Evolutionary conservation across 352 stramenopile species (phyloP).

Genomic region (Phytophthora lateralis): DNA sequence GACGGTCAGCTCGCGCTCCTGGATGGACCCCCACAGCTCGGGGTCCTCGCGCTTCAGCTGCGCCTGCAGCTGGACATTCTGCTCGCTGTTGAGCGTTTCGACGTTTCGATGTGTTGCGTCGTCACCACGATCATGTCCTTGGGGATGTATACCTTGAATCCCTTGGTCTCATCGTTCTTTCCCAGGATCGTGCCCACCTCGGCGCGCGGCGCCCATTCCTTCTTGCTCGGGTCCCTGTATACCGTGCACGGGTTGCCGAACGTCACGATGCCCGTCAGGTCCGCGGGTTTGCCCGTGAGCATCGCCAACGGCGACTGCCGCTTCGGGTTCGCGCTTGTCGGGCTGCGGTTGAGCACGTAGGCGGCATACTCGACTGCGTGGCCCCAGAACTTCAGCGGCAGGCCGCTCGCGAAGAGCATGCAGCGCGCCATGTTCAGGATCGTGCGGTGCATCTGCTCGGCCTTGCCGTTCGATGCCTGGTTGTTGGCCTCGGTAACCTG

Average conservation of each 20-base stretch:
- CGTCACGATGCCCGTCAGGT: conserved; percentile 8
- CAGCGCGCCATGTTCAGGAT: conserved; percentile 39
- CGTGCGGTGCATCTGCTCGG: conserved; percentile 35
- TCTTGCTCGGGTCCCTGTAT: conserved; percentile 2
- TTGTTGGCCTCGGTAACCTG: conserved; percentile 30
- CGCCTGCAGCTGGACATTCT: not conserved
- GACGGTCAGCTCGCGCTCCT: not conserved
- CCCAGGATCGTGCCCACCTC: conserved; percentile 7
- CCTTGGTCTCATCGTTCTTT: conserved; percentile 15
- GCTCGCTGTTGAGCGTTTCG: not conserved
- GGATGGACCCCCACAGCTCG: not conserved
- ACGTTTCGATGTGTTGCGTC: conserved; percentile 8
- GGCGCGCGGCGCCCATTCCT: conserved; percentile 1
- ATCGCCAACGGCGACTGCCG: conserved; percentile 11
- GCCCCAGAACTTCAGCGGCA: conserved; percentile 29
- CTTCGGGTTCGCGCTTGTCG: conserved; percentile 13
- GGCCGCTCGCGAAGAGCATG: conserved; percentile 31
- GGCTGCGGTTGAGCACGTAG: conserved; percentile 33
- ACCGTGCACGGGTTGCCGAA: conserved; percentile 17
- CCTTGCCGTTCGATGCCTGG: conserved; percentile 35
- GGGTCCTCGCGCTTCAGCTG: conserved; percentile 3
- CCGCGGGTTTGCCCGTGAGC: not conserved
- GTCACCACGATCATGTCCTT: conserved; percentile 2
- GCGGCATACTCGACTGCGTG: conserved; percentile 30
- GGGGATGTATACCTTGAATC: no score